Percentiles rank a stretch among this genome's conserved stretches.
Evolutionary conservation across 2,329 filamentous ascomycete genomes (phyloP).

Genomic region (Aspergillus bombycis): DNA sequence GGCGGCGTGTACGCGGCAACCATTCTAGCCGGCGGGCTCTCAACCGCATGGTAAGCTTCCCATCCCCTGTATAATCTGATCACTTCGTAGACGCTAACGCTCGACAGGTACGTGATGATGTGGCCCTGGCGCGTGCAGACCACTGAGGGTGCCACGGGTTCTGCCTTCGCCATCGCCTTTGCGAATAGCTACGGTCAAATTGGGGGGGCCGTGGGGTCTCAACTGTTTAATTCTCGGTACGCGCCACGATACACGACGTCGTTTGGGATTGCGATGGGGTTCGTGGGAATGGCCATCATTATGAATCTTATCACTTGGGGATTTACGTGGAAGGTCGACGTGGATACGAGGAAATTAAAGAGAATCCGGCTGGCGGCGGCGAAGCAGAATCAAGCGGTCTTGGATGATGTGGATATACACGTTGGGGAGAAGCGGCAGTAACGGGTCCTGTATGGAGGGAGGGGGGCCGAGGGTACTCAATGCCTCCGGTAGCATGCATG

Average conservation of each 20-base stretch:
- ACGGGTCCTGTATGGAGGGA: not conserved
- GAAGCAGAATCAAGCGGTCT: conserved; percentile 3
- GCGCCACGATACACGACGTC: conserved; percentile 21
- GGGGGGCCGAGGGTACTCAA: too few species aligned
- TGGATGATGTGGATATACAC: conserved; percentile 5
- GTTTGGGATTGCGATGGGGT: conserved; percentile 22
- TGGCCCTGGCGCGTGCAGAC: conserved; percentile 18
- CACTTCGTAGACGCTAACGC: not conserved
- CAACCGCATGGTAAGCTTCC: not conserved
- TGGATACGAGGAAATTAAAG: conserved; percentile 17
- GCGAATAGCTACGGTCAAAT: conserved; percentile 26
- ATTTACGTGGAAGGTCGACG: conserved; percentile 16
- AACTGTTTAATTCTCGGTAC: conserved; percentile 22
- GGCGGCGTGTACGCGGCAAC: conserved; percentile 9
- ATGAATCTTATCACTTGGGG: conserved; percentile 20
- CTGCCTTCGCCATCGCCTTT: conserved; percentile 22
- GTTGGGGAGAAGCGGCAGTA: not conserved
- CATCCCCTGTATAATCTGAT: too few species aligned
- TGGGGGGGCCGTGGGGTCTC: conserved; percentile 22
- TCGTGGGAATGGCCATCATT: conserved; percentile 17
- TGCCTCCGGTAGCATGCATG: too few species aligned
- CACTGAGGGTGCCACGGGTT: conserved; percentile 13
- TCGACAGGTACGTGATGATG: conserved; percentile 12
- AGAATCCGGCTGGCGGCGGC: not conserved
- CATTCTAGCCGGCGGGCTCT: not conserved